These are phyloP conservation scores for Eragrostis curvula DNA, from an alignment of 176 grass and related monocot genomes.

Conservation along the genomic window DNA sequence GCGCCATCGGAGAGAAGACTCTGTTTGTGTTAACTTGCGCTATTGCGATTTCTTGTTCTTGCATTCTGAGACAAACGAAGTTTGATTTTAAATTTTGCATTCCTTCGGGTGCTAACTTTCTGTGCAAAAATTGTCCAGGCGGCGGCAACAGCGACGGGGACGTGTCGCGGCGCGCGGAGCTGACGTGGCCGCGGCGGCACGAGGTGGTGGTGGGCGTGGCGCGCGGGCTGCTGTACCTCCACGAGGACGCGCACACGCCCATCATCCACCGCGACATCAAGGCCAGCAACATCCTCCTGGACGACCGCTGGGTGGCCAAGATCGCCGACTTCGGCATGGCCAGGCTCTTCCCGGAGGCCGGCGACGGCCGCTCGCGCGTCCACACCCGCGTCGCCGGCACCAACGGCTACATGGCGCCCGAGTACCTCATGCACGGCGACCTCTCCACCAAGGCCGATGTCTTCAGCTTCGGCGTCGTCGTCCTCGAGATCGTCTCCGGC, in stretches of 20 bases:
- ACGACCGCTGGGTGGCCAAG: slow-evolving; percentile 82
- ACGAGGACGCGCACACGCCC: slow-evolving; percentile 92
- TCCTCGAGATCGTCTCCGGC: slow-evolving; percentile 82
- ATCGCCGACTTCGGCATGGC: slow-evolving; percentile 99
- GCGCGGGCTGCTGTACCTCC: slow-evolving; percentile 90
- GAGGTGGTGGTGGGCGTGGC: slow-evolving; percentile 84
- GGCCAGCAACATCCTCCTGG: slow-evolving; percentile 93
- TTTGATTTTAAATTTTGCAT: not conserved
- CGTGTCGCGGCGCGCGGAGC: slow-evolving; percentile 39
- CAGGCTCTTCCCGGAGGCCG: slow-evolving; percentile 75
- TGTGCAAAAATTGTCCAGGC: slow-evolving; percentile 4
- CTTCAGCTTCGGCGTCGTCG: slow-evolving; percentile 90
- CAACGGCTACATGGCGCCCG: slow-evolving; percentile 96
- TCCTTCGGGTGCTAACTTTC: not conserved
- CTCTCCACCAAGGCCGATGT: slow-evolving; percentile 94
- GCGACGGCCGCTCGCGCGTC: slow-evolving; percentile 69
- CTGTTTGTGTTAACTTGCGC: no score
- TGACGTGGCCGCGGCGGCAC: slow-evolving; percentile 72
- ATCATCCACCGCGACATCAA: slow-evolving; percentile 99
- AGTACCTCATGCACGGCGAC: slow-evolving; percentile 90
- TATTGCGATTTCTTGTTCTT: not conserved
- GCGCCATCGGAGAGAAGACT: no score
- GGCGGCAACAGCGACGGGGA: slow-evolving; percentile 19
- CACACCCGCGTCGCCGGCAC: slow-evolving; percentile 88
- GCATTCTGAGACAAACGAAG: not conserved